A percentile compares a stretch with the other conserved stretches of the same genome.
Evolutionary conservation across 441 rosid species (phyloP).

Genomic region (Aquilaria agallochum): DNA sequence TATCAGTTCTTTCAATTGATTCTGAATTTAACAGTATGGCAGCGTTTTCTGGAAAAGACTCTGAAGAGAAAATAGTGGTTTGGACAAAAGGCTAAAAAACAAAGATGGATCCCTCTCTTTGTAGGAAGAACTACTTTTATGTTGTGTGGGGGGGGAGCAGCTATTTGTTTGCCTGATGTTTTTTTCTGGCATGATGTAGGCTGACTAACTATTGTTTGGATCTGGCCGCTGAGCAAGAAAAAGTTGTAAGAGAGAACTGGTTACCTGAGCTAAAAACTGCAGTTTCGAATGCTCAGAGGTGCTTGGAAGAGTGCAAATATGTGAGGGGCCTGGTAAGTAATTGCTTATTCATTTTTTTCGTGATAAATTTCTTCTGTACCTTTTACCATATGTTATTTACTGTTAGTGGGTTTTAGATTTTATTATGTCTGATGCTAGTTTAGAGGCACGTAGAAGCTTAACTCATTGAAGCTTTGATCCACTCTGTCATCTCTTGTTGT

Average conservation of each 20-base stretch:
- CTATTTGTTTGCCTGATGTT: slow-evolving; percentile 11
- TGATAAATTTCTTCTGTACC: slow-evolving; percentile 1
- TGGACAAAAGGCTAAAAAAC: too few relatives aligned
- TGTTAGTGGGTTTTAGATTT: too few relatives aligned
- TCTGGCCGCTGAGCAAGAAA: slow-evolving; percentile 90
- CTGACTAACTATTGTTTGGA: slow-evolving; percentile 72
- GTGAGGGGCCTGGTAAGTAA: slow-evolving; percentile 80
- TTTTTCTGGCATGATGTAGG: slow-evolving; percentile 39
- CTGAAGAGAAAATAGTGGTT: too few relatives aligned
- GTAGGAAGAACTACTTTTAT: too few relatives aligned
- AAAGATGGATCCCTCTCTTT: too few relatives aligned
- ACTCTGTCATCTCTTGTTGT: background rate
- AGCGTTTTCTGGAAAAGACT: too few relatives aligned
- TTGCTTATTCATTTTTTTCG: slow-evolving; percentile 4
- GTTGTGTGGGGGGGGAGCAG: background rate
- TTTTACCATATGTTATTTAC: background rate
- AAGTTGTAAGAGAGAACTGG: slow-evolving; percentile 68
- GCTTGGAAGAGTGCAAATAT: slow-evolving; percentile 75
- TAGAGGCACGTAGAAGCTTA: background rate
- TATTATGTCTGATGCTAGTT: background rate
- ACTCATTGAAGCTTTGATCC: background rate
- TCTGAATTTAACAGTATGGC: too few relatives aligned
- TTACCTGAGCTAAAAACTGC: slow-evolving; percentile 81
- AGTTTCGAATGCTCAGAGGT: slow-evolving; percentile 61
- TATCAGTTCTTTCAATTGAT: too few relatives aligned